Evolutionary conservation across 495 filamentous ascomycete genomes (phyloP).

Genomic region (Podospora appendiculata): DNA sequence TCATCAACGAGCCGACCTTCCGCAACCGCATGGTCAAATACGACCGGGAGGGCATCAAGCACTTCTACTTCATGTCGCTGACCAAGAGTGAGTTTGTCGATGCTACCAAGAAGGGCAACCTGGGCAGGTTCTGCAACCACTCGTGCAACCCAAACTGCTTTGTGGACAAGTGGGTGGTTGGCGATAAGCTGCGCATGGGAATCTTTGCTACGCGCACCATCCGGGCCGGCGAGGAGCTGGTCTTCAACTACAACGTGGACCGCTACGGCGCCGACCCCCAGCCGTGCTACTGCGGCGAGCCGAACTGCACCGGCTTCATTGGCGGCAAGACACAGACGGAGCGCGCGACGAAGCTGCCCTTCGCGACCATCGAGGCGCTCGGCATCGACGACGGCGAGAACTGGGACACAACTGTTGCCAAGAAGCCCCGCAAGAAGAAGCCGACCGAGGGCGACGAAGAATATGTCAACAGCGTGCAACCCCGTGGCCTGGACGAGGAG

Average conservation of each 20-base stretch:
- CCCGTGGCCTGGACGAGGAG: conserved; percentile 75
- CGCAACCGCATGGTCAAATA: conserved; percentile 84
- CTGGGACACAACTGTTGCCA: conserved; percentile 84
- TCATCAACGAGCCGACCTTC: conserved; percentile 88
- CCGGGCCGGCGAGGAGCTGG: conserved; percentile 84
- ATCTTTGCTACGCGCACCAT: conserved; percentile 91
- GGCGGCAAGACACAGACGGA: conserved; percentile 97
- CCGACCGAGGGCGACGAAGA: conserved; percentile 91
- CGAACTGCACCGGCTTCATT: conserved; percentile 93
- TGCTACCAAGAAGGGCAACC: conserved; percentile 92
- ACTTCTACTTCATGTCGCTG: conserved; percentile 99
- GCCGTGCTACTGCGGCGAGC: conserved; percentile 91
- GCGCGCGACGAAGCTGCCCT: conserved; percentile 82
- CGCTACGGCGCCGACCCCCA: conserved; percentile 95
- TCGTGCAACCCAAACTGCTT: conserved; percentile 99
- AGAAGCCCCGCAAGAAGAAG: conserved; percentile 90
- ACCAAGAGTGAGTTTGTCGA: conserved; percentile 96
- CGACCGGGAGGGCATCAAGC: conserved; percentile 90
- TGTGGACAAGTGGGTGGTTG: conserved; percentile 99
- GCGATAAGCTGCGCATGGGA: conserved; percentile 97
- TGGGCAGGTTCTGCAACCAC: conserved; percentile 97
- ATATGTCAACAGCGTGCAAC: conserved; percentile 84
- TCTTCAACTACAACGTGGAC: conserved; percentile 99
- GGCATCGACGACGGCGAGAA: conserved; percentile 89
- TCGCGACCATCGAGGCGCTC: conserved; percentile 87